phyloP scores from a whole-genome alignment of 495 filamentous ascomycete genomes.

The Penicillium canescens region DNA sequence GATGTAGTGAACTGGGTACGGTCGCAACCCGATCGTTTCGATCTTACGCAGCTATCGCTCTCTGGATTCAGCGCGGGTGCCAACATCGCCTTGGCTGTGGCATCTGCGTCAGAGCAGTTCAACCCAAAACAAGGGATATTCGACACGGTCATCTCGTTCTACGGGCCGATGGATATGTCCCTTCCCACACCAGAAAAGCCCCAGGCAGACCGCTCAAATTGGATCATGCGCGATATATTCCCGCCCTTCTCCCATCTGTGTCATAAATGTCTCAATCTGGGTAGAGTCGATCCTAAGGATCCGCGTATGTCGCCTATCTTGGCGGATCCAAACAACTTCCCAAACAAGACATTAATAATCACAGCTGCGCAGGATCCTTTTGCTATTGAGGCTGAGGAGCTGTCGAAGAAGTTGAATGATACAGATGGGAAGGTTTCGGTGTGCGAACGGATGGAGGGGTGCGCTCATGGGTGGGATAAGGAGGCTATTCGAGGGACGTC shows the following conservation, averaged over 20 bases:
- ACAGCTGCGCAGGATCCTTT: conserved; percentile 42
- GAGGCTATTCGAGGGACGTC: conserved; percentile 25
- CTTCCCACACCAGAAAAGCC: conserved; percentile 24
- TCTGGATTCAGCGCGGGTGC: conserved; percentile 49
- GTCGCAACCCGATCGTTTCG: conserved; percentile 33
- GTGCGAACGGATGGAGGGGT: conserved; percentile 36
- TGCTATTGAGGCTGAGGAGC: conserved; percentile 39
- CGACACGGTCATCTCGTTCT: conserved; percentile 39
- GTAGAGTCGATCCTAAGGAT: conserved; percentile 27
- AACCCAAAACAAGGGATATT: conserved; percentile 24
- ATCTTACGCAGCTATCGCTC: conserved; percentile 34
- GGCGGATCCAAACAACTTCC: conserved; percentile 35
- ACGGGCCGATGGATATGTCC: conserved; percentile 37
- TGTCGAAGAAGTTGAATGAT: conserved; percentile 33
- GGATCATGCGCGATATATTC: conserved; percentile 26
- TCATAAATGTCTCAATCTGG: conserved; percentile 27
- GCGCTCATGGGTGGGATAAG: conserved; percentile 45
- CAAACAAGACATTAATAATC: conserved; percentile 40
- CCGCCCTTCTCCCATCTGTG: conserved; percentile 30
- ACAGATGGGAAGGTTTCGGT: conserved; percentile 33
- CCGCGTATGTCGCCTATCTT: conserved; percentile 42
- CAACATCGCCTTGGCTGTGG: conserved; percentile 39
- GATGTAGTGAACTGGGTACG: conserved; percentile 40
- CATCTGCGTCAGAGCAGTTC: conserved; percentile 31
- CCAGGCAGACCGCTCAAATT: conserved; percentile 25